A percentile compares a stretch with the other conserved stretches of the same genome.
phyloP scores from a whole-genome alignment of 2,329 filamentous ascomycete species.

The Talaromyces sp. region DNA sequence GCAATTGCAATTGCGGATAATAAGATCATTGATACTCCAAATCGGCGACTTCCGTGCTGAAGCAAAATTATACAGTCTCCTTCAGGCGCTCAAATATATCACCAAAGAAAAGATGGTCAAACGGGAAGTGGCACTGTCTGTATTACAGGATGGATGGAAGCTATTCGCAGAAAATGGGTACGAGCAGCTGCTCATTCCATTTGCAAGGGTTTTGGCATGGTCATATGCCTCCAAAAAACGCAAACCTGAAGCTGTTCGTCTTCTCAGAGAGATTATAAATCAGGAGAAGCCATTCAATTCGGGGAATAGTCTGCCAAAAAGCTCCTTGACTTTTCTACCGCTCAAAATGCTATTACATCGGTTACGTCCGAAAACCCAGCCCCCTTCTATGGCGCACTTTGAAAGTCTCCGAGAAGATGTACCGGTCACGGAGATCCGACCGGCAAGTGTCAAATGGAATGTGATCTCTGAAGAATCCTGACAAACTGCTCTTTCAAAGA shows the following conservation, averaged over 20 bases:
- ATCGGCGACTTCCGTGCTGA: not conserved
- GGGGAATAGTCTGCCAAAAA: not conserved
- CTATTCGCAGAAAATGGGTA: not conserved
- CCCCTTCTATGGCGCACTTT: not conserved
- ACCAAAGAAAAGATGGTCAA: not conserved
- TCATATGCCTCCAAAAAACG: not conserved
- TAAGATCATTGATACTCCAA: not conserved
- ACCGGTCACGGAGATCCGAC: not conserved
- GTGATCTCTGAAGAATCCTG: not conserved
- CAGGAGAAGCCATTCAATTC: not conserved
- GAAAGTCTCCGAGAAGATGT: not conserved
- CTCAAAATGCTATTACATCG: not conserved
- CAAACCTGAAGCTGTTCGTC: not conserved
- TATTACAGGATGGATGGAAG: conserved; percentile 4
- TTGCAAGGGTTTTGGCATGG: not conserved
- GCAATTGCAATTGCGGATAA: not conserved
- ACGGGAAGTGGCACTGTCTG: not conserved
- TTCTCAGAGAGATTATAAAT: not conserved
- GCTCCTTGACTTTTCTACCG: not conserved
- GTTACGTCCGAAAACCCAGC: not conserved
- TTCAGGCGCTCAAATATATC: not conserved
- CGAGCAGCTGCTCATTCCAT: conserved; percentile 7
- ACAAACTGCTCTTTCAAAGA: not conserved
- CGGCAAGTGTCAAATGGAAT: not conserved
- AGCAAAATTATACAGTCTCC: not conserved